Evolutionary conservation across 495 filamentous ascomycete species (phyloP), one percentile per base, ranked within the genome.

Genomic region (Tuber brumale): DNA sequence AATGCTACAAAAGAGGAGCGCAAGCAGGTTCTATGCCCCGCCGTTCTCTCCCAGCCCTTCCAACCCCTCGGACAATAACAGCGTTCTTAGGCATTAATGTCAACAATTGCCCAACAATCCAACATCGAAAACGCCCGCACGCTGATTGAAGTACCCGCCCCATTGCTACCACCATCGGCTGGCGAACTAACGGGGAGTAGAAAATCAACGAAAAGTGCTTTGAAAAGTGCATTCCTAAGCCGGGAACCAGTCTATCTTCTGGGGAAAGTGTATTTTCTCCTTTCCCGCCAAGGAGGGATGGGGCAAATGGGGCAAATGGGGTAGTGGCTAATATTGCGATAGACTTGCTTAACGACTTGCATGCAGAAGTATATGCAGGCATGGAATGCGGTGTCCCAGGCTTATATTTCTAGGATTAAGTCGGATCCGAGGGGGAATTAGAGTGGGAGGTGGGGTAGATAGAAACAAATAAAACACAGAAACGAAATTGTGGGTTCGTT

Each of bases 191-290:
- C 27, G n/a, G 39, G 19, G 14, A 70, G 19, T 37, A 98, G 95
- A 97, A 94, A 91, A 88, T 98, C 85, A 97, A 97, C 88, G 90
- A 95, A 83, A 91, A 96, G 87, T 99, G 95, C 89, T 98, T 97
- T 89, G 90, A 95, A 48, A 91, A 91, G 83, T 99, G 95, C 86
- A 87, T 99, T 61, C 91, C 94, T 42, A 90, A 94, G 80, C 95
- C 95, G 73, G 91, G 93, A 74, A 85, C 87, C 72, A 92, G 91
- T 61, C 85, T 98, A 70, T 93, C 93, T 48, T 84, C 86, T 73
- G 87, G 86, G 81, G 90, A 94, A 85, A 89, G 91, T 1, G 80
- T 82, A 77, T 44, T 79, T 57, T 45, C 41, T 37, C 18, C 61
- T 19, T 37, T 14, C 12, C 71, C 27, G 21, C 48, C 12, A 4